phyloP scores from a whole-genome alignment of 176 grass and related monocot species.

The Oryza nivara region DNA sequence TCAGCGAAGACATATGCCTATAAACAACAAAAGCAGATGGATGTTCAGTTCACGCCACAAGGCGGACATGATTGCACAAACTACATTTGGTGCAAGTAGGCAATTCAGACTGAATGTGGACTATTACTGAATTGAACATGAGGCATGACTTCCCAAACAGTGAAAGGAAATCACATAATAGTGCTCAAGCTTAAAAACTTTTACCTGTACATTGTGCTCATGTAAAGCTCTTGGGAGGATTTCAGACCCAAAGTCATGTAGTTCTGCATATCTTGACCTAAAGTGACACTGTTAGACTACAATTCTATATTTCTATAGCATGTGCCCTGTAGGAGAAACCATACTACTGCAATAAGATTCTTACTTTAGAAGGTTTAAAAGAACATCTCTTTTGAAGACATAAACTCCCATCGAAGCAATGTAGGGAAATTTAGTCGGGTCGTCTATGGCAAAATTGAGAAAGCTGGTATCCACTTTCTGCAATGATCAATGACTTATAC shows the following conservation, averaged over 20 bases:
- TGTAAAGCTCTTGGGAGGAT: slow-evolving; percentile 69
- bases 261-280: slow-evolving; percentile 72
- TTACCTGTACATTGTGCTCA: slow-evolving; percentile 70
- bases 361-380: slow-evolving; percentile 75
- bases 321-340: not conserved
- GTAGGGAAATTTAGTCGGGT: slow-evolving; percentile 56
- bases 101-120: not conserved
- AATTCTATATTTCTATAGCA: too few relatives aligned
- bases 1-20: slow-evolving; percentile 77
- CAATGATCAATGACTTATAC: slow-evolving; percentile 1
- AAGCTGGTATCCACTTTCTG: slow-evolving; percentile 61
- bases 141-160: not conserved
- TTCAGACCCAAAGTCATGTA: slow-evolving; percentile 81
- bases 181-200: not conserved
- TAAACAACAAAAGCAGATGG: not conserved
- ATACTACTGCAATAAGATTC: not conserved
- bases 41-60: not conserved
- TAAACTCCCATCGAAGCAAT: slow-evolving; percentile 87
- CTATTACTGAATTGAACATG: not conserved
- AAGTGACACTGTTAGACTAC: slow-evolving; percentile 16
- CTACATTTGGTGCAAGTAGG: slow-evolving; percentile 9
- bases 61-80: not conserved
- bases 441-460: slow-evolving; percentile 45
- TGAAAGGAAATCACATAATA: not conserved
- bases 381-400: slow-evolving; percentile 70